Conservation (phyloP, 208 protist genomes). For the Trypanosoma caninum region DNA sequence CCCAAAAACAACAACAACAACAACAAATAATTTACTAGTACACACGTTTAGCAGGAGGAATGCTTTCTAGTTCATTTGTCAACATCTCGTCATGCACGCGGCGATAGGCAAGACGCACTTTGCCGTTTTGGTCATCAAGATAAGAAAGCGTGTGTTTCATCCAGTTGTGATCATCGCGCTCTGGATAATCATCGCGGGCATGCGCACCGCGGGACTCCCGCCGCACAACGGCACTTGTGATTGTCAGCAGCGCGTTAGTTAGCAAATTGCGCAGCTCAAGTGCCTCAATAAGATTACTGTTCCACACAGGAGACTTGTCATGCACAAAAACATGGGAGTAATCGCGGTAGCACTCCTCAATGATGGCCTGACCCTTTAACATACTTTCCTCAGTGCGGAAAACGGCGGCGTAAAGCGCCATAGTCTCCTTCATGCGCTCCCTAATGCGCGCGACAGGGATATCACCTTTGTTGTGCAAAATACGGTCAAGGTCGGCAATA, state of each 20-base stretch:
- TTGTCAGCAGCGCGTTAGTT: slow-evolving; percentile 94
- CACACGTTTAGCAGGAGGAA: slow-evolving; percentile 90
- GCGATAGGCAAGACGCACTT: slow-evolving; percentile 93
- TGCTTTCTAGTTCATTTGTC: slow-evolving; percentile 86
- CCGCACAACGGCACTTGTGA: slow-evolving; percentile 91
- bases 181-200: slow-evolving; percentile 96
- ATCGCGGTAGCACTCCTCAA: slow-evolving; percentile 92
- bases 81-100: slow-evolving; percentile 91
- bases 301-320: slow-evolving; percentile 95
- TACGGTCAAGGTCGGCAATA: slow-evolving; percentile 95
- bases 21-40: slow-evolving; percentile 58
- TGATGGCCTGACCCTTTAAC: slow-evolving; percentile 88
- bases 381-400: slow-evolving; percentile 94
- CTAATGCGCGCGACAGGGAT: slow-evolving; percentile 92
- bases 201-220: slow-evolving; percentile 97
- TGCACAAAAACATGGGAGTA: slow-evolving; percentile 93
- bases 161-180: slow-evolving; percentile 98
- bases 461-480: slow-evolving; percentile 94
- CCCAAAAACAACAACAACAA: background rate
- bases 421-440: slow-evolving; percentile 96
- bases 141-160: slow-evolving; percentile 99
- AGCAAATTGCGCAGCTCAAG: slow-evolving; percentile 99
- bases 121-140: slow-evolving; percentile 88
- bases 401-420: slow-evolving; percentile 97
- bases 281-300: slow-evolving; percentile 98